A percentile compares a stretch with the other conserved stretches of the same genome.
Evolutionary conservation across 257 asterid species (phyloP).

Genomic region (Ocimum tenuiflorum): DNA sequence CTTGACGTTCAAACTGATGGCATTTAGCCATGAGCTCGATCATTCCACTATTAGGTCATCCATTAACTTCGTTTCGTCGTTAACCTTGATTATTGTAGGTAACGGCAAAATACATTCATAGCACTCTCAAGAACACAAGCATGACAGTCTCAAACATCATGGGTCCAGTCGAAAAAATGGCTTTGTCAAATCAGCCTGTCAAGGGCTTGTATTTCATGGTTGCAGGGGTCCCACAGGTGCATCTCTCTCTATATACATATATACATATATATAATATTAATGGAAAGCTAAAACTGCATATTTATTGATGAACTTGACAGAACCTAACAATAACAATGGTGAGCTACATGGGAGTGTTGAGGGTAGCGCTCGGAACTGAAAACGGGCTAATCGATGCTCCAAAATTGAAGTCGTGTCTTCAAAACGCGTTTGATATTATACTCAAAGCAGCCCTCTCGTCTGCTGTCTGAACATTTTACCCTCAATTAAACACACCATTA

Average conservation of each 20-base stretch:
- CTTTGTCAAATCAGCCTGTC: constrained; percentile 48
- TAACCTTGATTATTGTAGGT: constrained; percentile 26
- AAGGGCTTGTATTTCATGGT: constrained; percentile 59
- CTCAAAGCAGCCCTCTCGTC: constrained; percentile 37
- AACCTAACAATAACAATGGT: constrained; percentile 62
- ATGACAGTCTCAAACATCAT: constrained; percentile 50
- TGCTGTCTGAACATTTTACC: neutral
- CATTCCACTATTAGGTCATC: too few relatives aligned
- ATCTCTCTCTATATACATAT: neutral
- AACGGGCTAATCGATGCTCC: constrained; percentile 50
- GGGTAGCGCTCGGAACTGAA: constrained; percentile 62
- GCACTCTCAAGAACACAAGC: constrained; percentile 59
- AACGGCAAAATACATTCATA: constrained; percentile 46
- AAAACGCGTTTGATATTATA: constrained; percentile 45
- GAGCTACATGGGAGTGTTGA: constrained; percentile 64
- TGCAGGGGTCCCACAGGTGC: constrained; percentile 56
- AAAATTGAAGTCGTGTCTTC: constrained; percentile 41
- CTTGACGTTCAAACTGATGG: too few relatives aligned
- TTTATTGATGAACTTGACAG: constrained; percentile 33
- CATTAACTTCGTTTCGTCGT: too few relatives aligned
- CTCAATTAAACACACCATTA: neutral
- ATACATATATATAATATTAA: too few relatives aligned
- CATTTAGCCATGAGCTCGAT: too few relatives aligned
- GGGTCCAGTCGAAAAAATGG: constrained; percentile 60
- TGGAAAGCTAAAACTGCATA: too few relatives aligned